Conservation (phyloP, 108 stramenopile genomes). For the Schizochytrium sp. region DNA sequence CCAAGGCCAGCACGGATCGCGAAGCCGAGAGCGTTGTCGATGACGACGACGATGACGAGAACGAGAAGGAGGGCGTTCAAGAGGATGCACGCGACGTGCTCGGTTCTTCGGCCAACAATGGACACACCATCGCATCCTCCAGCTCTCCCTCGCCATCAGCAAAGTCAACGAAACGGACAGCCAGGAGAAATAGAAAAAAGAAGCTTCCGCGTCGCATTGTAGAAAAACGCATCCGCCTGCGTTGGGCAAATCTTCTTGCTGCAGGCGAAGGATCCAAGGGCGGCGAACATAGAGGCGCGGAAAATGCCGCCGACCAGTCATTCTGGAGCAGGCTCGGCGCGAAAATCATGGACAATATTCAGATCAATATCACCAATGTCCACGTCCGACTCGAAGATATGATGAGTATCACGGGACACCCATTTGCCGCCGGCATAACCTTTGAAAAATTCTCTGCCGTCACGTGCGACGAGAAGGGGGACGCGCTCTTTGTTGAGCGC, state of each 20-base stretch:
- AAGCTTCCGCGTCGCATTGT: not conserved
- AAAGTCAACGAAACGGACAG: too few relatives aligned
- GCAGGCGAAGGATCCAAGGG: not conserved
- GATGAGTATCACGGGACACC: not conserved
- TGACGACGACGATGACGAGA: not conserved
- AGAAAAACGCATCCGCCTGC: not conserved
- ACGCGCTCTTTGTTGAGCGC: not conserved
- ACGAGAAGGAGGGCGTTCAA: not conserved
- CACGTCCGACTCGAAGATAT: constrained; percentile 17
- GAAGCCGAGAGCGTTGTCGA: not conserved
- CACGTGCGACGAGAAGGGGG: not conserved
- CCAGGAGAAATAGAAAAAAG: not conserved
- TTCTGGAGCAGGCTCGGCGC: not conserved
- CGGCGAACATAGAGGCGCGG: not conserved
- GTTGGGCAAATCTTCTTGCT: not conserved
- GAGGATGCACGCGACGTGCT: not conserved
- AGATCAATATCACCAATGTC: not conserved
- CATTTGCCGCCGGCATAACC: not conserved
- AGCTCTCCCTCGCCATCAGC: too few relatives aligned
- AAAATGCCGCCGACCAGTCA: not conserved
- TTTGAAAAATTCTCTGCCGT: not conserved
- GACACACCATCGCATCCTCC: too few relatives aligned
- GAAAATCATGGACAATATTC: constrained; percentile 13
- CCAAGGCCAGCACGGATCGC: not conserved
- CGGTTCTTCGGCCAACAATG: not conserved